Evolutionary conservation across 768 basidiomycete genomes (phyloP).

Genomic region (Leucocoprinus sp.): DNA sequence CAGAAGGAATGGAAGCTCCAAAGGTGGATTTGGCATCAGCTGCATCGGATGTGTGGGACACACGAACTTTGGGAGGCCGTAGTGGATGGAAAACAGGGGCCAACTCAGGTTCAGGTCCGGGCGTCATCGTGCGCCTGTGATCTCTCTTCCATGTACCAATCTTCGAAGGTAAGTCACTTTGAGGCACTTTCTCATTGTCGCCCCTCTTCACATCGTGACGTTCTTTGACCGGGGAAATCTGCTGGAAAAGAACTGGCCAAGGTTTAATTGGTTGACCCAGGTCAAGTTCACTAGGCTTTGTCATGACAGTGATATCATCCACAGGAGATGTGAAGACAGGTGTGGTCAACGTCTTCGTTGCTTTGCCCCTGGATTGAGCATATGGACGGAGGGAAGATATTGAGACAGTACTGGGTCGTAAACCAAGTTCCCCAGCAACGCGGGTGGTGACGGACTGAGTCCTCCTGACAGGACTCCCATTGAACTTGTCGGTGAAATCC

Average conservation of each 20-base stretch:
- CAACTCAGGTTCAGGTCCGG: constrained; percentile 50
- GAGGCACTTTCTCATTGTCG: constrained; percentile 17
- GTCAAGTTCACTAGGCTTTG: constrained; percentile 12
- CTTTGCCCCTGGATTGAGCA: constrained; percentile 19
- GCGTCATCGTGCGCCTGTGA: constrained; percentile 50
- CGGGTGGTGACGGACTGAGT: constrained; percentile 8
- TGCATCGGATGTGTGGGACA: constrained; percentile 8
- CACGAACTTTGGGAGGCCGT: constrained; percentile 34
- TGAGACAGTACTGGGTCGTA: constrained; percentile 29
- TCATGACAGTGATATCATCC: constrained; percentile 6
- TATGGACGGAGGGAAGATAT: constrained; percentile 25
- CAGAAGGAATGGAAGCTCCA: constrained; percentile 3
- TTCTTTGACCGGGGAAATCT: constrained; percentile 17
- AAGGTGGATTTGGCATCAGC: constrained; percentile 5
- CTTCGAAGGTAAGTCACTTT: constrained; percentile 14
- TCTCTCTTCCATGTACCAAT: constrained; percentile 15
- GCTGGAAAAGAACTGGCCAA: constrained; percentile 40
- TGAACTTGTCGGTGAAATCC: not conserved
- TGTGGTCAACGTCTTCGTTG: constrained; percentile 5
- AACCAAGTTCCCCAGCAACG: constrained; percentile 20
- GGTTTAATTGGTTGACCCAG: constrained; percentile 57
- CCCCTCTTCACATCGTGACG: not conserved
- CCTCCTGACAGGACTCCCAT: constrained; percentile 32
- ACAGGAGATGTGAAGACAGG: constrained; percentile 5
- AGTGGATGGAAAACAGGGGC: constrained; percentile 53